Percentiles rank a stretch among this genome's conserved stretches.
Conservation (phyloP, 2,329 filamentous ascomycete species). For the Myriosclerotinia curreyana region DNA sequence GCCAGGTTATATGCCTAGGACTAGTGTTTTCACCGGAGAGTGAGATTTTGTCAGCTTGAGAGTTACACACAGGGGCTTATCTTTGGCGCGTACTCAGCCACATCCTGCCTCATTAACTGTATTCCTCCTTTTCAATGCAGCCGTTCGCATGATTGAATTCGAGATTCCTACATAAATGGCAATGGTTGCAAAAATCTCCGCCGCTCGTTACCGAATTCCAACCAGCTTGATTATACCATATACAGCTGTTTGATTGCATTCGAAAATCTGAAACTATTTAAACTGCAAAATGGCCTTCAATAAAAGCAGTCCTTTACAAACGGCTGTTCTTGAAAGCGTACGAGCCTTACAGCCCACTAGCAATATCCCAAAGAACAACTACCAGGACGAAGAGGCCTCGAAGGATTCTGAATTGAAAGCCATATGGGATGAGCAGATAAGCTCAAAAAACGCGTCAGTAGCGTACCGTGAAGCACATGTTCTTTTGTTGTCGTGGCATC, state of each 20-base stretch:
- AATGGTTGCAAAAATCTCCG: neutral
- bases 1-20: neutral
- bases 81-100: neutral
- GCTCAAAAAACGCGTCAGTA: neutral
- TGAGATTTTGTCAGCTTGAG: neutral
- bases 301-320: neutral
- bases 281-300: neutral
- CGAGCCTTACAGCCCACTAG: too few relatives aligned
- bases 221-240: neutral
- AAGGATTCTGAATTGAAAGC: conserved; percentile 3
- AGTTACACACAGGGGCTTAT: neutral
- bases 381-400: conserved; percentile 14
- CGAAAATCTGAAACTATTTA: neutral
- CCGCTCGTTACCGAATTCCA: neutral
- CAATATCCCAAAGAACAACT: neutral
- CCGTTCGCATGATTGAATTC: neutral
- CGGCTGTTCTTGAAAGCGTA: neutral
- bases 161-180: neutral
- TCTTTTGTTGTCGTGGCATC: conserved; percentile 16
- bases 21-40: neutral
- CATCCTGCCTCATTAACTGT: neutral
- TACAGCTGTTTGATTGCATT: neutral
- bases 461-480: conserved; percentile 2
- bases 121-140: neutral
- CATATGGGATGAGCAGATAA: conserved; percentile 1